Evolutionary conservation across 345 rosid species (phyloP), one percentile per base, ranked within the genome.

Genomic region (Ricinus communis): DNA sequence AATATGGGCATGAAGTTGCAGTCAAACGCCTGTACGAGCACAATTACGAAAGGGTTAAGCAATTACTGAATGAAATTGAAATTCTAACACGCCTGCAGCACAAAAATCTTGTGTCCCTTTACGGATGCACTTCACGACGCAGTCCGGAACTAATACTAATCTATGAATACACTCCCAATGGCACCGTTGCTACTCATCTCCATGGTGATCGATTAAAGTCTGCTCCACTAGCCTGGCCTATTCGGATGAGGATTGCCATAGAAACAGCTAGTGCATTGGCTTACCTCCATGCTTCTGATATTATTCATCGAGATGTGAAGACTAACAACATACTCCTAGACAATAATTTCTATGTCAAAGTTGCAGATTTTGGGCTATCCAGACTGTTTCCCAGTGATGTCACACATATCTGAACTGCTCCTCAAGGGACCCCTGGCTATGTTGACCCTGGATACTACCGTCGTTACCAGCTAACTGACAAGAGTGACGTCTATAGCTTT

Each of bases 21-120:
- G 73, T 76, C 38, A 80, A 73, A 69, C 77, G 83, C 47, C 68
- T 80, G 4, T 73, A 76, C 5, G 75, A 73, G 63, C 72, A 65
- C 62, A 69, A 66, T 66, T 18, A 52, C 21, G 43, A 30, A 28
- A 69, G 77, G 62, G n/a, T 71, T 19, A 40, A 75, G 67, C 79
- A 79, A 49, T 75, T 79, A 50, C 56, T 71, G 79, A 79, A 72
- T n/a, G 79, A 75, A 68, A 71, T 75, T 28, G 33, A 62, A 49
- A 71, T 79, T 21, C 74, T 71, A 16, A 69, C 74, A 16, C 67
- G 68, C 40, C 62, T 79, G 24, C 71, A 57, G 8, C 82, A 75
- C 65, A 57, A 43, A 51, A 71, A 79, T 77, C 79, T 79, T 0
- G 74, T 79, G 8, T 30, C 60, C 16, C 77, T 68, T 56, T 75